phyloP scores from a whole-genome alignment of 106 monocot species.

The Narthecium ossifragum region DNA sequence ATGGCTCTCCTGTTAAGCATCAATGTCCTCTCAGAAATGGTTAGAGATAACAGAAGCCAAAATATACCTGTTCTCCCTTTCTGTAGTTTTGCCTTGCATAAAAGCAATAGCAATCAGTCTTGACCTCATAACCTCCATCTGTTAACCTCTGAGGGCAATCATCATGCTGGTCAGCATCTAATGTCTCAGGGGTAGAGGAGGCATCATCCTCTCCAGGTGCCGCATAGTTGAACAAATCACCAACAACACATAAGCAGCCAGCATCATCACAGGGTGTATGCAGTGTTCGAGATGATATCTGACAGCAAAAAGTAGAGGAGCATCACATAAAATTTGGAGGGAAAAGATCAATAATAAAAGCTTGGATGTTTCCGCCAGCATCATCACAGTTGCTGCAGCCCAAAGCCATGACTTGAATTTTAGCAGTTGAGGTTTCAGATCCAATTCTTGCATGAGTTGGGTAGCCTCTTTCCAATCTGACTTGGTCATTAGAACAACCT shows the following conservation, averaged over 20 bases:
- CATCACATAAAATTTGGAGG: not conserved
- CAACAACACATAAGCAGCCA: slow-evolving; percentile 91
- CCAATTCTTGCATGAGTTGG: slow-evolving; percentile 52
- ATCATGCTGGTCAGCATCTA: slow-evolving; percentile 17
- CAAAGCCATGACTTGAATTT: slow-evolving; percentile 83
- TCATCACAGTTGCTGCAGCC: slow-evolving; percentile 88
- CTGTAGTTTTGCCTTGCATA: slow-evolving; percentile 74
- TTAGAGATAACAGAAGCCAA: not conserved
- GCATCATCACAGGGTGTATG: slow-evolving; percentile 91
- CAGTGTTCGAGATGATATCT: slow-evolving; percentile 89
- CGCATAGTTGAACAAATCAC: slow-evolving; percentile 95
- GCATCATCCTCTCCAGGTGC: slow-evolving; percentile 49
- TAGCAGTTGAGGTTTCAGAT: slow-evolving; percentile 52
- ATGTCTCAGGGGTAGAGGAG: slow-evolving; percentile 1
- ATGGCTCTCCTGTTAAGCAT: too few relatives aligned
- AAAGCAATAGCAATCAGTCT: slow-evolving; percentile 65
- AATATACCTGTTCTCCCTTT: slow-evolving; percentile 68
- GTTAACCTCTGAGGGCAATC: slow-evolving; percentile 44
- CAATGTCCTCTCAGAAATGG: too few relatives aligned
- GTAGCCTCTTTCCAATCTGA: slow-evolving; percentile 69
- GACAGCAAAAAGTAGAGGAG: slow-evolving; percentile 44
- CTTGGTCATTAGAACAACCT: slow-evolving; percentile 35
- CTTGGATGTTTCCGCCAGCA: slow-evolving; percentile 11
- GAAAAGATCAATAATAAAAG: not conserved
- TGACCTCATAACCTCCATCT: slow-evolving; percentile 86